Conservation (phyloP, 2,329 filamentous ascomycete species). For the Lachnellula cervina region DNA sequence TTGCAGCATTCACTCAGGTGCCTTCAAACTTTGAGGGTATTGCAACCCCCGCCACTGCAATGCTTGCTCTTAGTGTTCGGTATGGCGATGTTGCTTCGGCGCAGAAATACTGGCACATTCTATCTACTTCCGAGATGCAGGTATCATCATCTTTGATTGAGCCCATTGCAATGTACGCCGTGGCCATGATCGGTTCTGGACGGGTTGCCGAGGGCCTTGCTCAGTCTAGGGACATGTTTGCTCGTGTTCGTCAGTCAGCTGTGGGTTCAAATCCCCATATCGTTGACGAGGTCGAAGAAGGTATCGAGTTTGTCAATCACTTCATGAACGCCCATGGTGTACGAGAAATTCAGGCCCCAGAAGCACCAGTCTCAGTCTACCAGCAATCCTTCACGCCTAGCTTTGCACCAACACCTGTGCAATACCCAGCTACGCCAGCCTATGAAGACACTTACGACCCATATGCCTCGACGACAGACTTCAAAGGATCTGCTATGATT, state of each 20-base stretch:
- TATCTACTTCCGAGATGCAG: slow-evolving; percentile 58
- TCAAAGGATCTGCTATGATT: slow-evolving; percentile 87
- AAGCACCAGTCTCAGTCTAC: slow-evolving; percentile 42
- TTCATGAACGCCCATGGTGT: slow-evolving; percentile 56
- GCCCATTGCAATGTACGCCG: slow-evolving; percentile 83
- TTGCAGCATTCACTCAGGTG: slow-evolving; percentile 59
- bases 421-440: slow-evolving; percentile 52
- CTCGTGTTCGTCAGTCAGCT: slow-evolving; percentile 65
- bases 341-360: slow-evolving; percentile 46
- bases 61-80: slow-evolving; percentile 83
- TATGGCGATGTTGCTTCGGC: slow-evolving; percentile 73
- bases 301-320: slow-evolving; percentile 60
- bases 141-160: slow-evolving; percentile 69
- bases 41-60: slow-evolving; percentile 64
- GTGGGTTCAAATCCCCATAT: slow-evolving; percentile 49
- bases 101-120: slow-evolving; percentile 72
- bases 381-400: slow-evolving; percentile 44
- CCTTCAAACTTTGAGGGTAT: slow-evolving; percentile 45
- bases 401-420: slow-evolving; percentile 42
- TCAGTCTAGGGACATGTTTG: slow-evolving; percentile 81
- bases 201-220: slow-evolving; percentile 75
- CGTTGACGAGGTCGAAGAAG: slow-evolving; percentile 81
- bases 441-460: slow-evolving; percentile 86
- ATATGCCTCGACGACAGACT: slow-evolving; percentile 84
- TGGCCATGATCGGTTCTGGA: slow-evolving; percentile 81